phyloP scores from a whole-genome alignment of 2,329 filamentous ascomycete species.

The Verticillium isaacii region DNA sequence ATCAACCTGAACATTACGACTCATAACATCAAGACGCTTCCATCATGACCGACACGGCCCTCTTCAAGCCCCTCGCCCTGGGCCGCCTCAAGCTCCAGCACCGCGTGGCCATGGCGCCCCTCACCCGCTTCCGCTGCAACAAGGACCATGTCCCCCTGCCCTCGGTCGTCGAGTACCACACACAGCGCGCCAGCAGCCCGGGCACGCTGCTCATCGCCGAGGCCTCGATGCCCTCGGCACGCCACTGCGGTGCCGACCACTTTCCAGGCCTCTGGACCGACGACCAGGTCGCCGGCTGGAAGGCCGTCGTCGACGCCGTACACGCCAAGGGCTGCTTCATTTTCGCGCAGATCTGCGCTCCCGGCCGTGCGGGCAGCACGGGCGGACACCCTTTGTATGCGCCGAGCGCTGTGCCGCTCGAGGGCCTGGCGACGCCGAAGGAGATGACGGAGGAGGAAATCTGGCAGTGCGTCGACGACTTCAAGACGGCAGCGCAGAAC shows the following conservation, averaged over 20 bases:
- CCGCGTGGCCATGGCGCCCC: constrained; percentile 17
- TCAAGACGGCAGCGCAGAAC: constrained; percentile 44
- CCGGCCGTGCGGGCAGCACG: constrained; percentile 47
- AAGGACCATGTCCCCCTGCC: constrained; percentile 13
- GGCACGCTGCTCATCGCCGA: constrained; percentile 40
- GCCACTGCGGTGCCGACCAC: constrained; percentile 31
- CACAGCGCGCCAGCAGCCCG: constrained; percentile 33
- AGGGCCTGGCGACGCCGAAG: constrained; percentile 43
- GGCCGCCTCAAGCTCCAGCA: constrained; percentile 15
- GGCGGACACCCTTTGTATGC: constrained; percentile 21
- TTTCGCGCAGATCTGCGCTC: constrained; percentile 57
- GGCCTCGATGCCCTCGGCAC: constrained; percentile 28
- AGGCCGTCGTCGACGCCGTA: constrained; percentile 54
- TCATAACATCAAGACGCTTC: too few relatives aligned
- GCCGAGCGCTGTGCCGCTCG: constrained; percentile 24
- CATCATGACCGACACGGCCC: background rate
- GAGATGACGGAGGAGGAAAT: constrained; percentile 64
- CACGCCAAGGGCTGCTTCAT: constrained; percentile 59
- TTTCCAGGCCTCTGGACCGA: constrained; percentile 51
- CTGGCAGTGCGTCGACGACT: constrained; percentile 52
- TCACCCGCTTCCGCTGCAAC: constrained; percentile 16
- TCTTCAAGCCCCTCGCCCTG: constrained; percentile 14
- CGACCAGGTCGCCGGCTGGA: constrained; percentile 56
- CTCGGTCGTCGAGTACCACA: constrained; percentile 35
- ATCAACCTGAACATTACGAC: too few relatives aligned